Conservation (phyloP, 164 flowering plant genomes). For the Piper betle region DNA sequence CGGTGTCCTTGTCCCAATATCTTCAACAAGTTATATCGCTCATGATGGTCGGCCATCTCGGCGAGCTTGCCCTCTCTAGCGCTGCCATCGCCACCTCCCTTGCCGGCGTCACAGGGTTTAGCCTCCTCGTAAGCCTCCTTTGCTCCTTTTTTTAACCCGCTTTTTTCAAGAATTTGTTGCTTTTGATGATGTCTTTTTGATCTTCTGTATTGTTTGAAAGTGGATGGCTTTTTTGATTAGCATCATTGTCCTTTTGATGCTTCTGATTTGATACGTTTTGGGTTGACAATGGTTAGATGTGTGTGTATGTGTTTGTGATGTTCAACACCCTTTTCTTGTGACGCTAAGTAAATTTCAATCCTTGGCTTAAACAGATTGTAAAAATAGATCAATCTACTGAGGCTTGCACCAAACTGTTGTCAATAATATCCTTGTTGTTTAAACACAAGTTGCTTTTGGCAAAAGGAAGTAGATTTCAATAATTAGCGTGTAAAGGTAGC, state of each 20-base stretch:
- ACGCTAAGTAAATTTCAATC: too few species aligned
- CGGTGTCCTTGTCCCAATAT: conserved; percentile 20
- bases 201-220: too few species aligned
- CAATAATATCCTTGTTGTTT: too few species aligned
- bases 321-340: not conserved
- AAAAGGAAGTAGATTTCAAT: too few species aligned
- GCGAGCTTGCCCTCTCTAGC: conserved; percentile 43
- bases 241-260: not conserved
- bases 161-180: not conserved
- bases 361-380: too few species aligned
- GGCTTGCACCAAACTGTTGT: too few species aligned
- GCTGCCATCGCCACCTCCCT: conserved; percentile 41
- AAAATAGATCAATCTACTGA: too few species aligned
- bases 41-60: conserved; percentile 55
- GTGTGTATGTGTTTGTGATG: not conserved
- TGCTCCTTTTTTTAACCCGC: not conserved
- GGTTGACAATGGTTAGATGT: not conserved
- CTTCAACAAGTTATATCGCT: conserved; percentile 24
- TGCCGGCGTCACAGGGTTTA: conserved; percentile 36
- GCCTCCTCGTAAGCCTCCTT: conserved; percentile 25
- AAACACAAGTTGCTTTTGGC: too few species aligned
- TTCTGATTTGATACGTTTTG: not conserved
- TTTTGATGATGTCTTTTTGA: not conserved
- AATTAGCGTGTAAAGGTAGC: too few species aligned
- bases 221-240: too few species aligned